Evolutionary conservation across 306 rosid species (phyloP).

Genomic region (Morella rubra): DNA sequence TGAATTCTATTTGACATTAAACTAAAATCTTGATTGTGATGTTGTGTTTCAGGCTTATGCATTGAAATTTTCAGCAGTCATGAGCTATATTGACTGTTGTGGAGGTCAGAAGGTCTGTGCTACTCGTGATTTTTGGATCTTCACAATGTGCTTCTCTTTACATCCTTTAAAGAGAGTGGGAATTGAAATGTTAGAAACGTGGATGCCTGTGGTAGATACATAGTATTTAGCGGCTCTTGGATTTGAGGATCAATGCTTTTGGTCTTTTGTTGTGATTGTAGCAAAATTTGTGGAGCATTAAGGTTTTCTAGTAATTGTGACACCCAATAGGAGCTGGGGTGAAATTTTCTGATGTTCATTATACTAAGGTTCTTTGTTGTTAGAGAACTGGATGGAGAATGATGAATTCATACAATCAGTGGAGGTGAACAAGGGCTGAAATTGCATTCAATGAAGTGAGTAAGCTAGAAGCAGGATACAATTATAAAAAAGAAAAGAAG

Average conservation of each 20-base stretch:
- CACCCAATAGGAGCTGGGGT: conserved; percentile 18
- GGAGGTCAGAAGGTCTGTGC: conserved; percentile 57
- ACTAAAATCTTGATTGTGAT: conserved; percentile 23
- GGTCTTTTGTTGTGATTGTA: conserved; percentile 27
- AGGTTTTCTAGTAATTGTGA: conserved; percentile 13
- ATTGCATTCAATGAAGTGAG: conserved; percentile 17
- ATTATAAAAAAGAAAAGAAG: too few relatives aligned
- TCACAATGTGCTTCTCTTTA: conserved; percentile 27
- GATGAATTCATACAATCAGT: conserved; percentile 25
- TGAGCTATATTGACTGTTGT: conserved; percentile 44
- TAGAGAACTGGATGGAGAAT: conserved; percentile 1
- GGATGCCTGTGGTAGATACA: conserved; percentile 61
- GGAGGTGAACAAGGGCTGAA: conserved; percentile 14
- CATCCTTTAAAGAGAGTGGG: conserved; percentile 39
- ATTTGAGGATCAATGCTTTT: conserved; percentile 24
- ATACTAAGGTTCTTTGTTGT: not conserved
- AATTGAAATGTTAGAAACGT: conserved; percentile 40
- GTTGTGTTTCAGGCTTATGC: conserved; percentile 44
- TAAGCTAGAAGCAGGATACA: not conserved
- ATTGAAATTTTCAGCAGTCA: conserved; percentile 40
- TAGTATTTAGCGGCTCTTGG: conserved; percentile 37
- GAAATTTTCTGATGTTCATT: conserved; percentile 16
- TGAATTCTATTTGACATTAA: not conserved
- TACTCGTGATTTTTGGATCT: conserved; percentile 39
- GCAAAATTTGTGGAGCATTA: conserved; percentile 23